Conservation (phyloP, 495 filamentous ascomycete genomes). For the Penicillium paradoxum region DNA sequence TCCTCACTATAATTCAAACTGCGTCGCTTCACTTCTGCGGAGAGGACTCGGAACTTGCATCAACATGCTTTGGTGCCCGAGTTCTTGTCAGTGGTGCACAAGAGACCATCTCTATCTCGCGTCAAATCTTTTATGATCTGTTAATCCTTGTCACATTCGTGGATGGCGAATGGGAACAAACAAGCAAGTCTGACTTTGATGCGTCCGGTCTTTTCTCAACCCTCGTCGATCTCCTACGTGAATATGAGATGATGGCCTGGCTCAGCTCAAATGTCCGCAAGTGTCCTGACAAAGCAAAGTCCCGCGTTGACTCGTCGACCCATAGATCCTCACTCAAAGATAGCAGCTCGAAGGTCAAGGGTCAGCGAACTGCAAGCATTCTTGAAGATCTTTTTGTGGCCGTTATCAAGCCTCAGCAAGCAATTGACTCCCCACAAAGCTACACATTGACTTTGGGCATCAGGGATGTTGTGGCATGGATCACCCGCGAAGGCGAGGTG, state of each 20-base stretch:
- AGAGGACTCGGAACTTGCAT: conserved; percentile 43
- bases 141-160: conserved; percentile 78
- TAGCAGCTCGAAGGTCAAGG: conserved; percentile 20
- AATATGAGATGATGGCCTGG: conserved; percentile 78
- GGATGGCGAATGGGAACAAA: conserved; percentile 67
- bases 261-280: conserved; percentile 55
- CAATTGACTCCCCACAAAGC: conserved; percentile 38
- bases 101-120: conserved; percentile 67
- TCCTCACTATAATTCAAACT: conserved; percentile 45
- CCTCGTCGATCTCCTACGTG: conserved; percentile 60
- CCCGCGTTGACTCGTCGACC: conserved; percentile 17
- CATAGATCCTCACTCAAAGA: conserved; percentile 28
- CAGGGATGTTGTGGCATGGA: conserved; percentile 47
- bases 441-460: conserved; percentile 46
- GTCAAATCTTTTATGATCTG: conserved; percentile 68
- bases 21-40: conserved; percentile 35
- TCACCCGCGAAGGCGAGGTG: conserved; percentile 41
- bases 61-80: conserved; percentile 67
- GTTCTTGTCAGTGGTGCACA: conserved; percentile 69
- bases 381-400: conserved; percentile 48
- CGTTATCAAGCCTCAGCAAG: conserved; percentile 43
- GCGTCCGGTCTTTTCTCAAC: conserved; percentile 61
- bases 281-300: conserved; percentile 19
- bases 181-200: conserved; percentile 62
- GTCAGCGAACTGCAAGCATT: conserved; percentile 33